These are phyloP conservation scores for Angomonas ambiguus DNA, from an alignment of 208 protist species.

Conservation along the genomic window DNA sequence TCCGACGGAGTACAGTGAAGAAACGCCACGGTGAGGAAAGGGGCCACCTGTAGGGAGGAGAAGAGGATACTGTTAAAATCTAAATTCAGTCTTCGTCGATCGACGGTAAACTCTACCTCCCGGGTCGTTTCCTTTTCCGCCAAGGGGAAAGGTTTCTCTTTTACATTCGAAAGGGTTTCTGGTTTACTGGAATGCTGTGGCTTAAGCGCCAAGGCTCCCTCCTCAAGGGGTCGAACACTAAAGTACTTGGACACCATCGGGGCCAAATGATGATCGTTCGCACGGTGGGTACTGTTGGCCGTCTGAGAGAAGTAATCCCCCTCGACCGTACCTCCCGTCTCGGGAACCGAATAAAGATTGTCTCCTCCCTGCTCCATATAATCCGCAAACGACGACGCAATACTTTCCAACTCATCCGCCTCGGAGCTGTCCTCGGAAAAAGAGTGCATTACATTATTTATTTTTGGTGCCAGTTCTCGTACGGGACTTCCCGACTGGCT, in stretches of 20 bases:
- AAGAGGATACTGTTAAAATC: not conserved
- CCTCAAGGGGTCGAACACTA: not conserved
- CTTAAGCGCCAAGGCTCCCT: not conserved
- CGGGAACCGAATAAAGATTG: not conserved
- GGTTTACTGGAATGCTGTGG: not conserved
- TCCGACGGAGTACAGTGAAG: conserved; percentile 48
- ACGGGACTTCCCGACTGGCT: not conserved
- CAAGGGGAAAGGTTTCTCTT: not conserved
- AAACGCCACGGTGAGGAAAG: conserved; percentile 46
- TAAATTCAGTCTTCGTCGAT: not conserved
- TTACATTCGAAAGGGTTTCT: not conserved
- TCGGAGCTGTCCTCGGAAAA: not conserved
- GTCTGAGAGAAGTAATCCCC: not conserved
- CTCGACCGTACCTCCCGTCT: not conserved
- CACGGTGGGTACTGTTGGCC: not conserved
- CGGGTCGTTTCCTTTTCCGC: not conserved
- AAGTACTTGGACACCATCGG: conserved; percentile 3
- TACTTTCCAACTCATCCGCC: conserved; percentile 7
- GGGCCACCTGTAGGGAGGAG: conserved; percentile 15
- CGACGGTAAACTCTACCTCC: not conserved
- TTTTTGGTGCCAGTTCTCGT: not conserved
- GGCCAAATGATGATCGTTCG: not conserved
- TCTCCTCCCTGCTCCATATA: not conserved
- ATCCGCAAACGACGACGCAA: not conserved
- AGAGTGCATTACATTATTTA: not conserved